Evolutionary conservation across 257 asterid species (phyloP).

Genomic region (Paraleonurus japonicus): DNA sequence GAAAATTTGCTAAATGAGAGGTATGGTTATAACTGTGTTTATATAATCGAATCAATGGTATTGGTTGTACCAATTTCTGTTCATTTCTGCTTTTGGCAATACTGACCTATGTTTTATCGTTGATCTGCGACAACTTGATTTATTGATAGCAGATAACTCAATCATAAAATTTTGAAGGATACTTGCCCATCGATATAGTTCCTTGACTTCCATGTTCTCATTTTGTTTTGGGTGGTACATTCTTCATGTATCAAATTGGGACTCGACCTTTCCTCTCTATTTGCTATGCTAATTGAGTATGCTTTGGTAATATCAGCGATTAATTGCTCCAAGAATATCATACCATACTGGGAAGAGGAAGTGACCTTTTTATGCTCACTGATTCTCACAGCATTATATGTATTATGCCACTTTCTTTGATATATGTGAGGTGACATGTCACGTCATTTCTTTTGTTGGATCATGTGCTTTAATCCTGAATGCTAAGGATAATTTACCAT

Average conservation of each 20-base stretch:
- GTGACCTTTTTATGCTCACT: neutral
- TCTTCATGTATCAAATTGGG: neutral
- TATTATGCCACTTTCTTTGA: neutral
- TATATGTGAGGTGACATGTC: neutral
- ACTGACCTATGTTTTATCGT: constrained; percentile 1
- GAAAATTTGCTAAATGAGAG: constrained; percentile 87
- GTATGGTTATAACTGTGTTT: constrained; percentile 37
- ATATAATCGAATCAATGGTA: constrained; percentile 7
- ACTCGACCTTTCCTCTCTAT: neutral
- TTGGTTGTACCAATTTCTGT: constrained; percentile 5
- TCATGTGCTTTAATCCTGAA: constrained; percentile 7
- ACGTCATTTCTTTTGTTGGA: neutral
- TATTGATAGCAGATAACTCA: neutral
- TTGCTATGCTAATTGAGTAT: neutral
- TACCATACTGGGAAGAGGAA: too few species aligned
- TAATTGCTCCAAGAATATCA: neutral
- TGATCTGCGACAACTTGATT: constrained; percentile 12
- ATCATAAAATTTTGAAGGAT: neutral
- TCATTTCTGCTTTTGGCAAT: neutral
- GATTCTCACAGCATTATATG: neutral
- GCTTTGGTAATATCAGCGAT: neutral
- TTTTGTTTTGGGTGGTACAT: constrained; percentile 9
- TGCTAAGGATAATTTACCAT: neutral
- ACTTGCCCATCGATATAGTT: neutral
- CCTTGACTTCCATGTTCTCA: neutral